Conservation (phyloP, 2,329 filamentous ascomycete species). For the Pyrenophora graminea region DNA sequence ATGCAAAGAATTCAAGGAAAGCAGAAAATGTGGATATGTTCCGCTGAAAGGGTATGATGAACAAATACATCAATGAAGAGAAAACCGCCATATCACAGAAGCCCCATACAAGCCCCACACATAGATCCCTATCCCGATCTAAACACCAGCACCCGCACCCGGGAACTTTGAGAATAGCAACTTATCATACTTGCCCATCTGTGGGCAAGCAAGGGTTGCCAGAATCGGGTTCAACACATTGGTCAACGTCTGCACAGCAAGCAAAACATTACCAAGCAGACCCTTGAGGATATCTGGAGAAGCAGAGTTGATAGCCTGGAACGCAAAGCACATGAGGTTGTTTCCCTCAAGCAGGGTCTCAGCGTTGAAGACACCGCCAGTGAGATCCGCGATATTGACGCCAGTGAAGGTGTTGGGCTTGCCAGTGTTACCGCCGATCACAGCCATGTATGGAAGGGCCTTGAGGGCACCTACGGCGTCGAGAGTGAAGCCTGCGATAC, state of each 20-base stretch:
- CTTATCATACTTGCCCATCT: constrained; percentile 21
- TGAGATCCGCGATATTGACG: constrained; percentile 22
- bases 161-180: constrained; percentile 21
- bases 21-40: too few relatives aligned
- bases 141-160: constrained; percentile 6
- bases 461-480: constrained; percentile 18
- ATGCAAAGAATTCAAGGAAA: too few relatives aligned
- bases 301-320: constrained; percentile 20
- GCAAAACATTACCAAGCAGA: constrained; percentile 19
- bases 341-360: constrained; percentile 21
- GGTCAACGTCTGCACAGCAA: constrained; percentile 20
- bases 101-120: too few relatives aligned
- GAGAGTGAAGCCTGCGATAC: not conserved
- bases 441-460: constrained; percentile 13
- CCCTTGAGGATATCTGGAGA: constrained; percentile 19
- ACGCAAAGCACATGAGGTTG: constrained; percentile 22
- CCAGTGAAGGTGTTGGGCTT: constrained; percentile 24
- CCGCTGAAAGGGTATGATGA: too few relatives aligned
- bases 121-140: too few relatives aligned
- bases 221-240: constrained; percentile 20
- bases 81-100: too few relatives aligned
- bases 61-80: too few relatives aligned
- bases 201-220: constrained; percentile 17
- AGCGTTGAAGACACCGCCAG: constrained; percentile 23
- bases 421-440: constrained; percentile 27